A percentile compares a stretch with the other conserved stretches of the same genome.
Conservation (phyloP, 225 moss, liverwort and hornwort genomes). For the Marchantia polymorpha region DNA sequence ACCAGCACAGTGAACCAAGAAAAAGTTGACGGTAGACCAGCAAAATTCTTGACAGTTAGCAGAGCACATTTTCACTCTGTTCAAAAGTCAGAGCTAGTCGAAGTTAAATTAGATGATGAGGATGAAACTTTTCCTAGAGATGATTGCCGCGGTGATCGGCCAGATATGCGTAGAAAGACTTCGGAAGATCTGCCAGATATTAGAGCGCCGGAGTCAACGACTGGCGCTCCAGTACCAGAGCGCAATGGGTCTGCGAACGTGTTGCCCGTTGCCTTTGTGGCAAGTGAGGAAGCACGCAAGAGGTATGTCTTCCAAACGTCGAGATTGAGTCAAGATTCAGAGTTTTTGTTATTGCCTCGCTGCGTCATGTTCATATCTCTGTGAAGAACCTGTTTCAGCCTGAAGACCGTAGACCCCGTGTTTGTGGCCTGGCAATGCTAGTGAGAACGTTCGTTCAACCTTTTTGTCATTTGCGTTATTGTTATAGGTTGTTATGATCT, state of each 20-base stretch:
- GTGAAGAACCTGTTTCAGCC: neutral
- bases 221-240: constrained; percentile 36
- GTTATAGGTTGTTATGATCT: too few species aligned
- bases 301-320: constrained; percentile 30
- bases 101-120: constrained; percentile 5
- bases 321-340: constrained; percentile 21
- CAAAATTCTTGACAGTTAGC: constrained; percentile 23
- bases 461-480: neutral
- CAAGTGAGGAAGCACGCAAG: constrained; percentile 54
- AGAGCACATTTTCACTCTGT: neutral
- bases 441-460: too few species aligned
- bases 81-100: neutral
- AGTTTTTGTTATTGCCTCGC: neutral
- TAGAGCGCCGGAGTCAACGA: constrained; percentile 22
- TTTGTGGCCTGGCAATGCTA: neutral
- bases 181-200: neutral
- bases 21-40: constrained; percentile 25
- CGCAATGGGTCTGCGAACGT: constrained; percentile 54
- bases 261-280: constrained; percentile 70
- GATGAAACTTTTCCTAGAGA: neutral
- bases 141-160: neutral
- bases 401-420: neutral
- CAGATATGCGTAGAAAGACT: neutral
- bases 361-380: neutral
- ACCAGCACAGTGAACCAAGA: neutral